Evolutionary conservation across 441 rosid genomes (phyloP).

Genomic region (Croton setiger): DNA sequence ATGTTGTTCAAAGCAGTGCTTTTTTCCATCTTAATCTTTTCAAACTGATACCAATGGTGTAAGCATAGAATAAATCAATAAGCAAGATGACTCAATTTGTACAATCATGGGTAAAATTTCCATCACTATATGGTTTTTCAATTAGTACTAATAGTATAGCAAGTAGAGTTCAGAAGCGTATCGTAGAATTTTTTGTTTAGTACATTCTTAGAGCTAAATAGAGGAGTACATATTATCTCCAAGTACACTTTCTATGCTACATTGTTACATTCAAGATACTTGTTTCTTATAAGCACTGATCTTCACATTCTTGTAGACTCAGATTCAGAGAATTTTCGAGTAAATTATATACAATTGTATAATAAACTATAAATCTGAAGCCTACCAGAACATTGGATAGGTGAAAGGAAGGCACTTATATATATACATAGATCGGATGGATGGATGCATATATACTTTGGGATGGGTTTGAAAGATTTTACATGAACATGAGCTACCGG

Average conservation of each 20-base stretch:
- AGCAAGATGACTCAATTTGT: background rate
- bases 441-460: background rate
- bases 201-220: background rate
- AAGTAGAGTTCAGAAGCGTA: background rate
- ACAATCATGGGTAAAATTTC: background rate
- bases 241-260: background rate
- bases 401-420: conserved; percentile 12
- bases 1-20: too few relatives aligned
- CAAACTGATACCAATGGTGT: background rate
- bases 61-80: background rate
- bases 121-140: background rate
- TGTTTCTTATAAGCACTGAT: background rate
- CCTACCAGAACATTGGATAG: background rate
- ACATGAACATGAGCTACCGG: background rate
- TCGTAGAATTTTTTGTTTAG: background rate
- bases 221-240: background rate
- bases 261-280: background rate
- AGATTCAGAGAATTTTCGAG: background rate
- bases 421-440: background rate
- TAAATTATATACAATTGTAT: background rate
- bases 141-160: background rate
- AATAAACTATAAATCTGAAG: background rate
- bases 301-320: background rate
- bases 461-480: background rate
- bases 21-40: background rate